phyloP scores from a whole-genome alignment of 2,329 filamentous ascomycete species.

The Aureobasidium leucospermi region DNA sequence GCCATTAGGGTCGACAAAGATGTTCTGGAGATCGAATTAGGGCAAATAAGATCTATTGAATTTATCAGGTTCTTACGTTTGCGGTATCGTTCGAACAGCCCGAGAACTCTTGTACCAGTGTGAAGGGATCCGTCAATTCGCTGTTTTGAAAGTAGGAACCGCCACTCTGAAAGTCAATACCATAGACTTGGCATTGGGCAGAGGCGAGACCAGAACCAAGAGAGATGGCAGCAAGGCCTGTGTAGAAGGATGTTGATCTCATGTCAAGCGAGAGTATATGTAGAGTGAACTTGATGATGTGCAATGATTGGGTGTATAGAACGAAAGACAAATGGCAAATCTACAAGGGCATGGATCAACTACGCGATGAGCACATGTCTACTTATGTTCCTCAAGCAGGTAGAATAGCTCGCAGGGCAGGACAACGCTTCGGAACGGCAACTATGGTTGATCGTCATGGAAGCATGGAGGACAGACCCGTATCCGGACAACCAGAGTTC shows the following conservation, averaged over 20 bases:
- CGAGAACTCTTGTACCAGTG: constrained; percentile 36
- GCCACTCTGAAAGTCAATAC: constrained; percentile 35
- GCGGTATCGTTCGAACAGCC: constrained; percentile 35
- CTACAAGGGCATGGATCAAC: background rate
- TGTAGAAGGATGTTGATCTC: background rate
- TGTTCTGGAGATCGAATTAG: constrained; percentile 19
- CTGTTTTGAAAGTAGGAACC: constrained; percentile 40
- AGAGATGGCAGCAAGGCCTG: background rate
- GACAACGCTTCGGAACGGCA: background rate
- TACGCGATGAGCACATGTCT: background rate
- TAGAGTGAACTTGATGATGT: background rate
- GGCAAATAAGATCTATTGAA: background rate
- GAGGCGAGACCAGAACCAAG: background rate
- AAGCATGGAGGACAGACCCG: background rate
- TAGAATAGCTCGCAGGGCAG: background rate
- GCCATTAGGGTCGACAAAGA: constrained; percentile 34
- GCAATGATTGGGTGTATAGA: background rate
- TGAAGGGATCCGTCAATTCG: constrained; percentile 33
- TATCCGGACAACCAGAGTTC: background rate
- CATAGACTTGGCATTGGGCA: constrained; percentile 21
- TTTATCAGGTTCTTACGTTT: constrained; percentile 16
- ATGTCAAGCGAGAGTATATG: background rate
- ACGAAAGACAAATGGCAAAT: background rate
- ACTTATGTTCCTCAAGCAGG: background rate
- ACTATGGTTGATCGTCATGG: background rate